Evolutionary conservation across 495 filamentous ascomycete species (phyloP).

Genomic region (Penicillium manginii): DNA sequence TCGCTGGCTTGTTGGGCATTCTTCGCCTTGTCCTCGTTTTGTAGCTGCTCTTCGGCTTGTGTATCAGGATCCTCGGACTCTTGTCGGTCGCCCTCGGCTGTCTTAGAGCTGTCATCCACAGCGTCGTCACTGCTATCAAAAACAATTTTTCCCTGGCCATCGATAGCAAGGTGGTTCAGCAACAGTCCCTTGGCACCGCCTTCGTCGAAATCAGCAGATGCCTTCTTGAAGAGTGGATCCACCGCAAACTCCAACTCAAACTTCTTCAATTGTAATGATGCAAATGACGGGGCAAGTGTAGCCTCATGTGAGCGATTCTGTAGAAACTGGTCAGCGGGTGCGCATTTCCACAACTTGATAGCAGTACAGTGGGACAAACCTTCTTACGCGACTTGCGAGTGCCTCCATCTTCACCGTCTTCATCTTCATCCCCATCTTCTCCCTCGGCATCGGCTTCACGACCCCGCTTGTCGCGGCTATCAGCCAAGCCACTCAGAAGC

Average conservation of each 20-base stretch:
- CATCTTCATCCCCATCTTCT: slow-evolving; percentile 70
- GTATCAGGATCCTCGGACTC: slow-evolving; percentile 41
- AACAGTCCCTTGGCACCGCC: slow-evolving; percentile 95
- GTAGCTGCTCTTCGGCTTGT: slow-evolving; percentile 19
- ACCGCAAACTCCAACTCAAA: slow-evolving; percentile 97
- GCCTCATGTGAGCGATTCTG: slow-evolving; percentile 86
- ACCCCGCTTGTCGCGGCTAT: slow-evolving; percentile 80
- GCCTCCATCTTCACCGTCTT: slow-evolving; percentile 79
- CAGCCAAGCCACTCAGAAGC: slow-evolving; percentile 90
- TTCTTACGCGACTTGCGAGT: slow-evolving; percentile 77
- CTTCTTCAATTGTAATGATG: slow-evolving; percentile 90
- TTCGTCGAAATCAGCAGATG: slow-evolving; percentile 96
- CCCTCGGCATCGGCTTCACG: slow-evolving; percentile 65
- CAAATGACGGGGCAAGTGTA: slow-evolving; percentile 86
- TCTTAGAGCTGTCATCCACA: slow-evolving; percentile 61
- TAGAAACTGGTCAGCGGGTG: neutral
- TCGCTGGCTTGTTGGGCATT: slow-evolving; percentile 41
- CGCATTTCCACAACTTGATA: neutral
- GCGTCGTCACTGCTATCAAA: slow-evolving; percentile 97
- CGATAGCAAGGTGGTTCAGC: slow-evolving; percentile 93
- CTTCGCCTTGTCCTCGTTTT: slow-evolving; percentile 23
- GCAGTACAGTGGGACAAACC: slow-evolving; percentile 39
- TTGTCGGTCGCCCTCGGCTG: slow-evolving; percentile 47
- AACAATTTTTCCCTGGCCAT: slow-evolving; percentile 87
- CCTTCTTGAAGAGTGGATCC: slow-evolving; percentile 98